phyloP scores from a whole-genome alignment of 2,329 filamentous ascomycete genomes.

The Didymella arachidicola region DNA sequence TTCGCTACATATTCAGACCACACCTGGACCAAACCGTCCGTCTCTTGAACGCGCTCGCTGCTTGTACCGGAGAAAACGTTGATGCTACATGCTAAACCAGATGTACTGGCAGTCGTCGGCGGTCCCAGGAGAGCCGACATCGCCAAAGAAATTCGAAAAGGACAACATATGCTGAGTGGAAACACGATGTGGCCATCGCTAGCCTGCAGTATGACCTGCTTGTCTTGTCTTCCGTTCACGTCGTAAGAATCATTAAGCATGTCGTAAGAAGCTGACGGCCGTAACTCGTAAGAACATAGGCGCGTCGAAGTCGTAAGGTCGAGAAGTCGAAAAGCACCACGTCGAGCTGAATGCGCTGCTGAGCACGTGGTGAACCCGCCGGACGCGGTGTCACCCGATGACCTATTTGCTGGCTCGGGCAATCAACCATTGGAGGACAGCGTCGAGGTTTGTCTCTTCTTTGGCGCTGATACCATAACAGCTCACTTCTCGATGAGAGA shows the following conservation, averaged over 20 bases:
- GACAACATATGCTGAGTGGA: slow-evolving; percentile 38
- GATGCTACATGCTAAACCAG: slow-evolving; percentile 18
- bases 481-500: slow-evolving; percentile 92
- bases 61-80: slow-evolving; percentile 12
- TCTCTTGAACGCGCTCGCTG: slow-evolving; percentile 14
- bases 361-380: slow-evolving; percentile 33
- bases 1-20: slow-evolving; percentile 13
- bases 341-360: slow-evolving; percentile 29
- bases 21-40: slow-evolving; percentile 7
- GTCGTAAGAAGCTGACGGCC: slow-evolving; percentile 53
- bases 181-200: slow-evolving; percentile 58
- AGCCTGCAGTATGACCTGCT: slow-evolving; percentile 55
- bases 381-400: slow-evolving; percentile 36
- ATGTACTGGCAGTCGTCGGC: slow-evolving; percentile 6
- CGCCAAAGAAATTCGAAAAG: slow-evolving; percentile 20
- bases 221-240: slow-evolving; percentile 60
- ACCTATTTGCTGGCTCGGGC: slow-evolving; percentile 71
- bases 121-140: slow-evolving; percentile 3
- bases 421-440: slow-evolving; percentile 95
- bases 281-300: slow-evolving; percentile 46
- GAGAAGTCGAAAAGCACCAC: slow-evolving; percentile 35
- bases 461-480: slow-evolving; percentile 99
- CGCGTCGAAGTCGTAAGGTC: slow-evolving; percentile 41
- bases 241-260: slow-evolving; percentile 62
- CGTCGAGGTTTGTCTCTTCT: slow-evolving; percentile 97